phyloP scores from a whole-genome alignment of 371 early-diverging fungal species.

The Phascolomyces articulosus region DNA sequence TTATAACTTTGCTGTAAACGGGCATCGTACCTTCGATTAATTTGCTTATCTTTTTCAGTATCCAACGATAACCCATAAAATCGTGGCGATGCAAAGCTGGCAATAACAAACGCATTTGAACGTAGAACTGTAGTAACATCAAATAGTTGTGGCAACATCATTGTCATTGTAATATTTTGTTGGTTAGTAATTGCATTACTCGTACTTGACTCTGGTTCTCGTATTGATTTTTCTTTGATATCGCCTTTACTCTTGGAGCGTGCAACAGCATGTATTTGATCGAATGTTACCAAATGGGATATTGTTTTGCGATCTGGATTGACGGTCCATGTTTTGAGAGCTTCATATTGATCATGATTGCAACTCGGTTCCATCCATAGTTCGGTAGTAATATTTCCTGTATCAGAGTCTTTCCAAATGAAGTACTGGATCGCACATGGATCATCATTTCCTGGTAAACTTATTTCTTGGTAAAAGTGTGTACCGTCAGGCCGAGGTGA shows the following conservation, averaged over 20 bases:
- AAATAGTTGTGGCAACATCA: conserved; percentile 49
- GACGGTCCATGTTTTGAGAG: conserved; percentile 53
- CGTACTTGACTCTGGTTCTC: neutral
- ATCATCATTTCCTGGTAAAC: conserved; percentile 17
- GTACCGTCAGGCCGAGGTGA: conserved; percentile 61
- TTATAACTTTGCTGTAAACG: neutral
- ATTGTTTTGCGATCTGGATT: conserved; percentile 63
- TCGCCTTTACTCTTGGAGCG: conserved; percentile 39
- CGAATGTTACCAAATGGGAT: conserved; percentile 75
- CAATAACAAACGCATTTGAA: conserved; percentile 44
- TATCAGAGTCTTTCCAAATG: conserved; percentile 62
- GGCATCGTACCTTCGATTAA: neutral
- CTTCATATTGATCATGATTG: conserved; percentile 38
- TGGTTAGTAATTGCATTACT: neutral
- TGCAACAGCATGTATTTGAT: conserved; percentile 72
- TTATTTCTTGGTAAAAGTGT: conserved; percentile 72
- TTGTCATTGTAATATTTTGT: conserved; percentile 19
- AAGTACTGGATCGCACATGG: conserved; percentile 68
- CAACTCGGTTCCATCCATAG: conserved; percentile 78
- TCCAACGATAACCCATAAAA: neutral
- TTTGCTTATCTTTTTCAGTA: neutral
- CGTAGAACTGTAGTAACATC: conserved; percentile 50
- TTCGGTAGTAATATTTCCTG: conserved; percentile 69
- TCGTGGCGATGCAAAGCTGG: conserved; percentile 33
- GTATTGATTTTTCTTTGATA: conserved; percentile 21